phyloP scores from a whole-genome alignment of 2,329 filamentous ascomycete genomes.

The Scopulariopsis brevicaulis region DNA sequence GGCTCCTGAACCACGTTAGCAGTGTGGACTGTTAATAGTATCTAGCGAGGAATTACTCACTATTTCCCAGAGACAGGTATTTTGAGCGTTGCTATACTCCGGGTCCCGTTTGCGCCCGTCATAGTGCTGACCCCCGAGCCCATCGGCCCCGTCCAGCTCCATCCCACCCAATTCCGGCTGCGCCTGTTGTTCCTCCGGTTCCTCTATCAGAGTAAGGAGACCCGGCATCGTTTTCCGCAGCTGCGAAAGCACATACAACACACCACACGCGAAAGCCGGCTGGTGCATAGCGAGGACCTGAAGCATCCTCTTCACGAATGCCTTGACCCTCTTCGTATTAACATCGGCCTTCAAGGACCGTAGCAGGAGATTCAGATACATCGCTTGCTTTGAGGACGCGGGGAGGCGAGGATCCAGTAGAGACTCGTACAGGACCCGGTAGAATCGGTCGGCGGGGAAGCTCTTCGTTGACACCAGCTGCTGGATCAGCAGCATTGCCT shows the following conservation, averaged over 20 bases:
- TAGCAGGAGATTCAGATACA: conserved; percentile 89
- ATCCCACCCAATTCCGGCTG: background rate
- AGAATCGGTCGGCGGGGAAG: conserved; percentile 80
- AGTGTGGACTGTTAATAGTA: conserved; percentile 4
- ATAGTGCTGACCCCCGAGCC: conserved; percentile 41
- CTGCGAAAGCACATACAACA: conserved; percentile 82
- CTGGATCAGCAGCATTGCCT: conserved; percentile 89
- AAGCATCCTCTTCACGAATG: conserved; percentile 86
- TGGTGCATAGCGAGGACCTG: conserved; percentile 84
- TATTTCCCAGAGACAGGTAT: conserved; percentile 87
- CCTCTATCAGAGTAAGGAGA: conserved; percentile 64
- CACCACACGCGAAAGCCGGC: conserved; percentile 81
- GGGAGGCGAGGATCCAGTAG: conserved; percentile 80
- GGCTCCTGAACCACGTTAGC: conserved; percentile 32
- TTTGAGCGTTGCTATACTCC: conserved; percentile 84
- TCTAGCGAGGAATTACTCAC: conserved; percentile 29
- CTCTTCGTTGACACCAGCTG: conserved; percentile 76
- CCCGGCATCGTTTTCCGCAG: conserved; percentile 70
- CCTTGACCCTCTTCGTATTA: conserved; percentile 86
- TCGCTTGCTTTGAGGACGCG: conserved; percentile 84
- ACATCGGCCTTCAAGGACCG: conserved; percentile 80
- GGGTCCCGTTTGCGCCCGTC: conserved; percentile 88
- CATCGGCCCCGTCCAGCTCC: conserved; percentile 48
- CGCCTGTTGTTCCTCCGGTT: conserved; percentile 53
- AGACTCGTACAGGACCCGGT: conserved; percentile 90